phyloP scores from a whole-genome alignment of 495 filamentous ascomycete species.

The Bryoglossum gracile region DNA sequence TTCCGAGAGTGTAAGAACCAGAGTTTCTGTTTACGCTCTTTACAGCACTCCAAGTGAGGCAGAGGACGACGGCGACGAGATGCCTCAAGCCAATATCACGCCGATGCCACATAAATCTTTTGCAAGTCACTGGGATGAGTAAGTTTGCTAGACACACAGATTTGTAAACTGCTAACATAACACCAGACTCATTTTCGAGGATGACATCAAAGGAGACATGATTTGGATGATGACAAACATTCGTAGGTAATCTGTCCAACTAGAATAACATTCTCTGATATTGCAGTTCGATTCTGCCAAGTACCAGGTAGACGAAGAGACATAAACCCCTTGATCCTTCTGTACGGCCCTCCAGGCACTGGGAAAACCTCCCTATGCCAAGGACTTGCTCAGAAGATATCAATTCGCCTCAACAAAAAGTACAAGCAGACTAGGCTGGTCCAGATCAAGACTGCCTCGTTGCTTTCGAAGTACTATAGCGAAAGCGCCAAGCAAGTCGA shows the following conservation, averaged over 20 bases:
- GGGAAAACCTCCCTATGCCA: conserved; percentile 47
- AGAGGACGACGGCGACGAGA: neutral
- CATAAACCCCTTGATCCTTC: conserved; percentile 32
- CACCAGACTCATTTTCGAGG: conserved; percentile 40
- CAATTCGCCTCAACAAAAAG: conserved; percentile 40
- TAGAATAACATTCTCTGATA: too few relatives aligned
- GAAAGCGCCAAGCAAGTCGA: conserved; percentile 45
- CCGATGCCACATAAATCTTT: conserved; percentile 35
- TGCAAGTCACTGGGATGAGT: conserved; percentile 41
- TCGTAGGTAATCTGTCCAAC: conserved; percentile 28
- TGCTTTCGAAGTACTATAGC: conserved; percentile 46
- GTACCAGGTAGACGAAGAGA: conserved; percentile 2
- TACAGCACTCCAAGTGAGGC: neutral
- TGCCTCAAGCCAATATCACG: conserved; percentile 25
- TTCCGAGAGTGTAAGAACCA: conserved; percentile 2
- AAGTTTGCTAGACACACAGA: conserved; percentile 11
- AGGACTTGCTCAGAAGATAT: conserved; percentile 45
- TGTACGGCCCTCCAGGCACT: conserved; percentile 47
- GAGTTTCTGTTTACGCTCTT: conserved; percentile 14
- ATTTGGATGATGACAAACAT: conserved; percentile 39
- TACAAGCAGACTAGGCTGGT: conserved; percentile 38
- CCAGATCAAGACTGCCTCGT: conserved; percentile 40
- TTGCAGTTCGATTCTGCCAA: conserved; percentile 19
- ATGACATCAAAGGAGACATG: conserved; percentile 33
- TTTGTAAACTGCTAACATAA: neutral